A percentile compares a stretch with the other conserved stretches of the same genome.
Conservation (phyloP, 495 filamentous ascomycete genomes). For the Tuber melanosporum region DNA sequence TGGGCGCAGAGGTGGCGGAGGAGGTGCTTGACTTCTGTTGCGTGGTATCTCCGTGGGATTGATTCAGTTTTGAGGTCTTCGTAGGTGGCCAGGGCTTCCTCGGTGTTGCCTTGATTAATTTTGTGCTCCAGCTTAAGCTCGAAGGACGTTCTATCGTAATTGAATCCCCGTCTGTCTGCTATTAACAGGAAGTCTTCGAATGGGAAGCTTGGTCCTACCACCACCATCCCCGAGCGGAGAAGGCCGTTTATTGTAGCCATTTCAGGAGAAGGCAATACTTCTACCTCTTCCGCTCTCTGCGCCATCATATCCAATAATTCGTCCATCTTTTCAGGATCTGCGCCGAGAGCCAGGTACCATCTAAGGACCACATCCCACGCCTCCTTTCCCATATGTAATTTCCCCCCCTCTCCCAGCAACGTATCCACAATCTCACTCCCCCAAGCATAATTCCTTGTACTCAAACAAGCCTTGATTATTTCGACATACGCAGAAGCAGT, state of each 20-base stretch:
- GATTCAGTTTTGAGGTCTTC: conserved; percentile 47
- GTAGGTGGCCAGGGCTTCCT: conserved; percentile 59
- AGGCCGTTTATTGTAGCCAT: conserved; percentile 68
- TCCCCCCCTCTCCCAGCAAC: conserved; percentile 47
- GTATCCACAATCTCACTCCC: conserved; percentile 57
- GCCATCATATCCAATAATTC: conserved; percentile 60
- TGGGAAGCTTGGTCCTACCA: conserved; percentile 45
- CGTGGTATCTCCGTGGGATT: conserved; percentile 29
- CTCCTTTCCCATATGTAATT: conserved; percentile 55
- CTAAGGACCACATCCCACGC: conserved; percentile 65
- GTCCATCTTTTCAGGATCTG: conserved; percentile 62
- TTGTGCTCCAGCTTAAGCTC: conserved; percentile 69
- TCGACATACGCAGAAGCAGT: conserved; percentile 47
- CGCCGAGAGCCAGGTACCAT: conserved; percentile 65
- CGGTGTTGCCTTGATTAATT: conserved; percentile 61
- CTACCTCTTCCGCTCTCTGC: conserved; percentile 37
- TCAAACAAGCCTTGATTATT: conserved; percentile 53
- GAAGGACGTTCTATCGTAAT: conserved; percentile 59
- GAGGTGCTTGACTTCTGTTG: conserved; percentile 18
- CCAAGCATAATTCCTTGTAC: conserved; percentile 57
- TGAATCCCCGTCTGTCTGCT: conserved; percentile 55
- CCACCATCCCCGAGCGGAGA: conserved; percentile 45
- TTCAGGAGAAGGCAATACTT: conserved; percentile 46
- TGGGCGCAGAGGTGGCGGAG: conserved; percentile 63
- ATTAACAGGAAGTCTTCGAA: conserved; percentile 66